phyloP scores from a whole-genome alignment of 208 protist genomes.

The Acanthamoeba lugdunensis region DNA sequence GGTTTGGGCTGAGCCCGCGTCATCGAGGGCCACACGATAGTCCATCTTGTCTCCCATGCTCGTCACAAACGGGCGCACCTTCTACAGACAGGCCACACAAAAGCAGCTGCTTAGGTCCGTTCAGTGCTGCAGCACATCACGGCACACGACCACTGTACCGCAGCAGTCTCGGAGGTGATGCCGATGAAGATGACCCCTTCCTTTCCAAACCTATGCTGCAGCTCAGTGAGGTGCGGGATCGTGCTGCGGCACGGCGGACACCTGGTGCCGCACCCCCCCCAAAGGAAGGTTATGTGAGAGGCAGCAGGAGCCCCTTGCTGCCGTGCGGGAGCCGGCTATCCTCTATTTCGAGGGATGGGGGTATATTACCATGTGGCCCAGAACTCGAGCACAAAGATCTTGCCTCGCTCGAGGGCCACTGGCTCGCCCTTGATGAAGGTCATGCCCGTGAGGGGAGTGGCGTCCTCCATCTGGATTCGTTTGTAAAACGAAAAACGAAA shows the following conservation, averaged over 20 bases:
- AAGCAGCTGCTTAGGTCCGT: neutral
- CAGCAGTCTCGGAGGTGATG: neutral
- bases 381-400: slow-evolving; percentile 64
- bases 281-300: no score
- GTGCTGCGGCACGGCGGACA: slow-evolving; percentile 32
- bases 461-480: slow-evolving; percentile 33
- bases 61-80: slow-evolving; percentile 1
- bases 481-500: no score
- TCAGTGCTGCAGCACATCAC: neutral
- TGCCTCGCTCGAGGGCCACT: slow-evolving; percentile 31
- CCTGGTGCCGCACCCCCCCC: neutral
- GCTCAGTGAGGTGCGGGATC: slow-evolving; percentile 47
- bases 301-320: no score
- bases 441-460: neutral
- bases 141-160: neutral
- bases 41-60: slow-evolving; percentile 52
- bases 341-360: no score
- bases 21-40: slow-evolving; percentile 50
- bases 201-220: slow-evolving; percentile 21
- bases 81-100: neutral
- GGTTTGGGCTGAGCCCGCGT: slow-evolving; percentile 36
- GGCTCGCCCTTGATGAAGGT: slow-evolving; percentile 45
- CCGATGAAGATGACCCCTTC: slow-evolving; percentile 27
- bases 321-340: no score
- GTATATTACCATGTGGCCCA: slow-evolving; percentile 39